A percentile compares a stretch with the other conserved stretches of the same genome.
Conservation (phyloP, 2,329 filamentous ascomycete genomes). For the Nectriaceae sp. region DNA sequence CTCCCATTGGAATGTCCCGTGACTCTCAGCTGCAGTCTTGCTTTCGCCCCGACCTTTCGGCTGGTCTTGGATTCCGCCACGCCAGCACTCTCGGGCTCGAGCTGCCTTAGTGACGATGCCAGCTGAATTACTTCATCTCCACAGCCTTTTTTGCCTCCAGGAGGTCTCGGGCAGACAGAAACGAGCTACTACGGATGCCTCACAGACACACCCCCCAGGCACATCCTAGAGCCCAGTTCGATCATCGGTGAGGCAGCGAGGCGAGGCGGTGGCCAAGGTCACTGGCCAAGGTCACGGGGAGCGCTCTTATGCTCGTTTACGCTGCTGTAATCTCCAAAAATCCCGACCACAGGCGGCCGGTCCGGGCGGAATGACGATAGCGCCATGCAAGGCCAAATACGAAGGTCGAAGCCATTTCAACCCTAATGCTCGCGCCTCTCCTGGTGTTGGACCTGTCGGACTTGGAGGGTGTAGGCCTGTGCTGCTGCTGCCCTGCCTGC, state of each 20-base stretch:
- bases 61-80: background rate
- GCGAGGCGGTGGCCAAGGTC: constrained; percentile 6
- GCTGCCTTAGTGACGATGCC: background rate
- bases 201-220: background rate
- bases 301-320: background rate
- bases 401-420: constrained; percentile 11
- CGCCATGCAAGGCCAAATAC: constrained; percentile 22
- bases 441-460: too few species aligned
- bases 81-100: background rate
- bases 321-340: constrained; percentile 12
- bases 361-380: constrained; percentile 21
- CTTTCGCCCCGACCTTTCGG: too few species aligned
- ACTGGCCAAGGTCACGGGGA: background rate
- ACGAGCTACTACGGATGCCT: too few species aligned
- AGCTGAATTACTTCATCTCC: background rate
- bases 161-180: background rate
- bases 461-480: background rate
- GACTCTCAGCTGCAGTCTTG: too few species aligned
- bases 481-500: background rate
- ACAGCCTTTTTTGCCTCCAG: background rate
- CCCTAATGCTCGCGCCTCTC: constrained; percentile 4
- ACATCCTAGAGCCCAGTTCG: background rate
- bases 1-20: background rate
- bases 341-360: constrained; percentile 16
- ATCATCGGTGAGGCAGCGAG: background rate